A percentile compares a stretch with the other conserved stretches of the same genome.
Evolutionary conservation across 306 rosid genomes (phyloP).

Genomic region (Citrullus amarus): DNA sequence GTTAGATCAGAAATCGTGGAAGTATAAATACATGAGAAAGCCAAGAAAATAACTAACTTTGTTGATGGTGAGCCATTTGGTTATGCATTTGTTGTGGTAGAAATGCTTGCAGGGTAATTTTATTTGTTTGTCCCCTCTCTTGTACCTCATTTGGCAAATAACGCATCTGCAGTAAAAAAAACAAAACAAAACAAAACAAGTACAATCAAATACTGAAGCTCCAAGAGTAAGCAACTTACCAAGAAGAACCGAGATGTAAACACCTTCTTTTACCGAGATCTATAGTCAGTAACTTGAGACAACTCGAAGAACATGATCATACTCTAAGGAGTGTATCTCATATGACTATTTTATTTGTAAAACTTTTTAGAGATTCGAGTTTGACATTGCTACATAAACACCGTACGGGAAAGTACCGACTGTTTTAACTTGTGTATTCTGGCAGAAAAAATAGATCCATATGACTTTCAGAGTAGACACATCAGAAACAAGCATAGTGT

Average conservation of each 20-base stretch:
- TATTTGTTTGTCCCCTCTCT: conserved; percentile 71
- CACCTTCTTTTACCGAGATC: too few relatives aligned
- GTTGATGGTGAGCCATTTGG: conserved; percentile 90
- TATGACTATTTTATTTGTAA: background rate
- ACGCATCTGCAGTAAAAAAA: conserved; percentile 44
- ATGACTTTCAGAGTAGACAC: background rate
- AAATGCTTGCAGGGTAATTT: conserved; percentile 82
- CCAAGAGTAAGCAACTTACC: background rate
- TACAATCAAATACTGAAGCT: background rate
- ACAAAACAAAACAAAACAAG: background rate
- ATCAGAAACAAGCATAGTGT: background rate
- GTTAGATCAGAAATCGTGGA: background rate
- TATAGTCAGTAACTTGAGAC: background rate
- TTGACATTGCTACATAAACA: background rate
- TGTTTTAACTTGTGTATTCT: background rate
- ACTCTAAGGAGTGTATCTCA: background rate
- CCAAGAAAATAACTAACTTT: conserved; percentile 33
- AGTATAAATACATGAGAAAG: background rate
- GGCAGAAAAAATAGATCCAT: background rate
- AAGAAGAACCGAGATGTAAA: background rate
- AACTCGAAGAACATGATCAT: background rate
- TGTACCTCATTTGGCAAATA: conserved; percentile 82
- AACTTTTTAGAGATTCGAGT: background rate
- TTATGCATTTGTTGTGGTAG: conserved; percentile 72
- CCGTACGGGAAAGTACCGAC: too few relatives aligned